Evolutionary conservation across 176 grass and related monocot species (phyloP), one percentile per base, ranked within the genome.

Genomic region (Zizania latifolia): DNA sequence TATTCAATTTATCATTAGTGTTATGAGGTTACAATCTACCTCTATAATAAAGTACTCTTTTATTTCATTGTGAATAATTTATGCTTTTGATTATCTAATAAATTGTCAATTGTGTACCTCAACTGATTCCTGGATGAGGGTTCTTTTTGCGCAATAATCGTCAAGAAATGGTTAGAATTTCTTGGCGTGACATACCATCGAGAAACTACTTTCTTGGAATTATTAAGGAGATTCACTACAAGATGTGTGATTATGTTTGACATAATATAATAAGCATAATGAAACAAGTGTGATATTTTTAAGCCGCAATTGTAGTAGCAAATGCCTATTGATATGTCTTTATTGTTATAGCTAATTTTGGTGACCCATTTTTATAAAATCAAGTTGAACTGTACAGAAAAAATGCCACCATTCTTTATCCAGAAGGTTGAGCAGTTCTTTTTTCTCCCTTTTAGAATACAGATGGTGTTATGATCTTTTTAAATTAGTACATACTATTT

Each of bases 391-490:
- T 16, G 26, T 70, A 34, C 32, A 22, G 59, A 72, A 35, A 0
- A 70, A 70, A n/a, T 81, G 28, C 17, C 27, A 28, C 53, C 19
- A 0, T 51, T 72, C 35, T 71, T 57, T n/a, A 28, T 46, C 10
- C 13, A 9, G 40, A 74, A 28, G 24, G 17, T 65, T 82, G 32
- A 48, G n/a, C 8, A 68, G 43, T 30, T 70, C 39, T 53, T 5
- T 40, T 31, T n/a, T 22, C 5, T 0, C 34, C 27, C 38, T 84
- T 86, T 66, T 67, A 99, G 95, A 86, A 88, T 37, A 28, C 81
- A 1, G 91, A 90, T 84, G 78, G 84, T 70, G 62, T 32, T 70
- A 84, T 99, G 91, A 99, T n/a, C n/a, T n/a, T n/a, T n/a, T n/a
- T n/a, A n/a, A n/a, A n/a, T n/a, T n/a, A n/a, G n/a, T n/a, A n/a